These are phyloP conservation scores for Kwoniella shandongensis DNA, from an alignment of 768 basidiomycete species.

Conservation along the genomic window DNA sequence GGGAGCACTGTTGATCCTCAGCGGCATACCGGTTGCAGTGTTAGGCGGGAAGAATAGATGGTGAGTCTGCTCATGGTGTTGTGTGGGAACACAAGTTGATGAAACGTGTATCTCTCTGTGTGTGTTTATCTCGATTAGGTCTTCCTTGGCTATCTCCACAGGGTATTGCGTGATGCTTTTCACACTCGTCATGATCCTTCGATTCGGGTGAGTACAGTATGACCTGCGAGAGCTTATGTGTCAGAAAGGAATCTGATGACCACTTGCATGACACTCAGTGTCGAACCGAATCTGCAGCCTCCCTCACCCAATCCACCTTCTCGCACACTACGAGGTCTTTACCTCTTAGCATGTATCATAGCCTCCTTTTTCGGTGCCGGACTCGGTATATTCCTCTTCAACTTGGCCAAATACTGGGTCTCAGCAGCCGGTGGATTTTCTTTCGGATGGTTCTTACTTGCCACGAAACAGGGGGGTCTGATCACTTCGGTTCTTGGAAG, in stretches of 20 bases:
- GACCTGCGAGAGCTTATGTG: not conserved
- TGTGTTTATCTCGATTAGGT: constrained; percentile 60
- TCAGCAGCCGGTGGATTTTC: constrained; percentile 77
- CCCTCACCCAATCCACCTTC: constrained; percentile 65
- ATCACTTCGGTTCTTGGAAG: constrained; percentile 73
- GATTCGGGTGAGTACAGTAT: constrained; percentile 44
- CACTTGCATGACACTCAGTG: constrained; percentile 63
- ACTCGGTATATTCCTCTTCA: constrained; percentile 88
- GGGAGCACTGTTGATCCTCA: constrained; percentile 82
- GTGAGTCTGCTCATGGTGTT: constrained; percentile 56
- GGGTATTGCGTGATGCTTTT: constrained; percentile 85
- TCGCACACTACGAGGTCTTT: constrained; percentile 78
- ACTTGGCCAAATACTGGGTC: constrained; percentile 77
- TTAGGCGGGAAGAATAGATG: constrained; percentile 96
- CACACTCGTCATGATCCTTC: constrained; percentile 74
- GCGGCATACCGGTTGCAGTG: constrained; percentile 83
- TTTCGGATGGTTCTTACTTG: constrained; percentile 82
- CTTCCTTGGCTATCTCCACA: constrained; percentile 88
- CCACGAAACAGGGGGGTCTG: constrained; percentile 76
- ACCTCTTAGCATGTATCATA: constrained; percentile 75
- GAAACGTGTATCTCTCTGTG: constrained; percentile 7
- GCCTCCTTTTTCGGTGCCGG: constrained; percentile 82
- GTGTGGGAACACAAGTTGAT: not conserved
- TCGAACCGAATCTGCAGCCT: constrained; percentile 64
- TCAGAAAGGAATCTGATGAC: not conserved